Conservation (phyloP, 345 rosid species). For the Lumnitzera racemosa region DNA sequence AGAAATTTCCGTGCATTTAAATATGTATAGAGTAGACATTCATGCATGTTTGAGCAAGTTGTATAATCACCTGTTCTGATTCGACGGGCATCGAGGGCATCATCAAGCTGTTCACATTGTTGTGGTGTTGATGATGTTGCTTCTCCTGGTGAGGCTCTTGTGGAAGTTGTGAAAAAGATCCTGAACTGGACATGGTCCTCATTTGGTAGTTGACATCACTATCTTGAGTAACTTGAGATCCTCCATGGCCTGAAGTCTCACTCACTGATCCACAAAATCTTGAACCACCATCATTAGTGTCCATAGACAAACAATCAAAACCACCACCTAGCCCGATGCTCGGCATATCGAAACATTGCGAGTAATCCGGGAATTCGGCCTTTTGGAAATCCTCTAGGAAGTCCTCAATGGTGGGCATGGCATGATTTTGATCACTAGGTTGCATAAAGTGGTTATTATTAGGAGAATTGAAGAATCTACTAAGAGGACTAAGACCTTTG, state of each 20-base stretch:
- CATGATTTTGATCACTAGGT: conserved; percentile 13
- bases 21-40: background rate
- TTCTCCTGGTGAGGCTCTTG: conserved; percentile 27
- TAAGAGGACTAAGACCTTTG: conserved; percentile 42
- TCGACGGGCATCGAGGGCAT: conserved; percentile 25
- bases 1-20: background rate
- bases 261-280: no score
- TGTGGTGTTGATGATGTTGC: conserved; percentile 24
- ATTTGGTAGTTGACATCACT: no score
- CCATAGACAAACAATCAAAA: no score
- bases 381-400: conserved; percentile 43
- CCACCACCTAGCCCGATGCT: background rate
- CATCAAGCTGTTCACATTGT: conserved; percentile 31
- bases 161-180: conserved; percentile 35
- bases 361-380: conserved; percentile 20
- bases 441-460: conserved; percentile 39
- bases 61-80: conserved; percentile 38
- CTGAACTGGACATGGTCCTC: no score
- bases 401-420: conserved; percentile 40
- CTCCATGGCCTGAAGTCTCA: no score
- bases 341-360: conserved; percentile 21
- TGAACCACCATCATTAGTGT: no score
- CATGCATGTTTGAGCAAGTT: background rate
- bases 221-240: no score
- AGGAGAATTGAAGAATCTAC: conserved; percentile 40